Percentiles rank a stretch among this genome's conserved stretches.
phyloP scores from a whole-genome alignment of 139 green algal genomes.

The Coelastrella sp. region DNA sequence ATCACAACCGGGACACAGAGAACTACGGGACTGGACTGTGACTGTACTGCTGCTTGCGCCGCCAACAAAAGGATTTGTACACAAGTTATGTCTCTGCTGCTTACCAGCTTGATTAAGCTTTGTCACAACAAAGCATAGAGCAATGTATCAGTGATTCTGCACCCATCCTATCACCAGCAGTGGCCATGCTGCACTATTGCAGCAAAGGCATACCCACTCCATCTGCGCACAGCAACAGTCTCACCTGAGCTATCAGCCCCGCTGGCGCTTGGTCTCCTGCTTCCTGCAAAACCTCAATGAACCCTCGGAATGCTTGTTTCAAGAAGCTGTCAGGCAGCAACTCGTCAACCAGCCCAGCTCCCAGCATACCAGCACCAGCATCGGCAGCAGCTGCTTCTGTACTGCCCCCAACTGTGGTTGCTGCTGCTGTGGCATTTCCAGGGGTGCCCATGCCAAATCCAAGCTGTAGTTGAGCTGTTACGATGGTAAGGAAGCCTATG shows the following conservation, averaged over 20 bases:
- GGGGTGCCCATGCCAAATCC: background rate
- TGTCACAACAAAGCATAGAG: too few species aligned
- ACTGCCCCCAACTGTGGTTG: background rate
- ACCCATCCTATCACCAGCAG: too few species aligned
- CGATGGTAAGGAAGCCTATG: conserved; percentile 12
- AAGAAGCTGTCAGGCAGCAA: conserved; percentile 76
- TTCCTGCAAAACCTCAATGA: conserved; percentile 67
- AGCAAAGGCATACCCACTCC: too few species aligned
- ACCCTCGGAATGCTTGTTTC: conserved; percentile 54
- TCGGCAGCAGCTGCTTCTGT: background rate
- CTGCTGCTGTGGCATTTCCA: background rate
- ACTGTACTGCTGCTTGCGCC: too few species aligned
- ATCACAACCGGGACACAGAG: too few species aligned
- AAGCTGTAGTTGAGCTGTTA: conserved; percentile 66
- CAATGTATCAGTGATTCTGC: too few species aligned
- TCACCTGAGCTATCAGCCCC: conserved; percentile 30
- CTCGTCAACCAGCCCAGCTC: conserved; percentile 63
- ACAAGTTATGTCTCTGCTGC: too few species aligned
- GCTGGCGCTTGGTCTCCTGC: background rate
- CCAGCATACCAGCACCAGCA: conserved; percentile 39
- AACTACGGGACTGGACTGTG: too few species aligned
- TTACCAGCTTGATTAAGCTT: too few species aligned
- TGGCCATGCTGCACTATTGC: too few species aligned
- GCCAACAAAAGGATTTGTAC: too few species aligned
- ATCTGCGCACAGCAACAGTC: too few species aligned